Conservation (phyloP, 345 rosid genomes). For the Ricinus communis region DNA sequence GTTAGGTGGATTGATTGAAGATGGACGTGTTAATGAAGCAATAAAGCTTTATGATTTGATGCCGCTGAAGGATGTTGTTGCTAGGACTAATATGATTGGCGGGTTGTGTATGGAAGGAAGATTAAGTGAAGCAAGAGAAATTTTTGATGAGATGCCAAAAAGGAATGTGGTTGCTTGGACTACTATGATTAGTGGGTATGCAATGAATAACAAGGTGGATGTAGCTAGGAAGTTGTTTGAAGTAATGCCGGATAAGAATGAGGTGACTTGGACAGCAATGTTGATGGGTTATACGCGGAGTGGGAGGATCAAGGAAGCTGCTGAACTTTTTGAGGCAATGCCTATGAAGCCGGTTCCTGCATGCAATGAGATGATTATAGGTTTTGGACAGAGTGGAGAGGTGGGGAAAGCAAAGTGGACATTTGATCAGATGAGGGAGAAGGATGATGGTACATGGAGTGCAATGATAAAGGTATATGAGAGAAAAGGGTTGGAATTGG, state of each 20-base stretch:
- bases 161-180: constrained; percentile 84
- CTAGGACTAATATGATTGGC: constrained; percentile 74
- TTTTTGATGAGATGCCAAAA: constrained; percentile 67
- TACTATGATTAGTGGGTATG: constrained; percentile 66
- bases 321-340: constrained; percentile 57
- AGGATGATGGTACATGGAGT: constrained; percentile 64
- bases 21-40: constrained; percentile 61
- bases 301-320: constrained; percentile 70
- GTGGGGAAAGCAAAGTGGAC: constrained; percentile 49
- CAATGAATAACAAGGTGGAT: constrained; percentile 61
- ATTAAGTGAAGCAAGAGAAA: constrained; percentile 57
- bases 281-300: constrained; percentile 65
- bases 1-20: constrained; percentile 66
- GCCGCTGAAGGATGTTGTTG: constrained; percentile 72
- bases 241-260: constrained; percentile 79
- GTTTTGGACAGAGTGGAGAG: constrained; percentile 58
- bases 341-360: constrained; percentile 53
- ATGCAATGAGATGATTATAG: constrained; percentile 72
- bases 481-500: constrained; percentile 63
- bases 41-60: constrained; percentile 54
- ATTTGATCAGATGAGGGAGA: constrained; percentile 57
- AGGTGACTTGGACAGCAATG: constrained; percentile 83
- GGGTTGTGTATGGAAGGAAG: constrained; percentile 67
- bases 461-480: constrained; percentile 73
- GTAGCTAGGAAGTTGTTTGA: constrained; percentile 81